phyloP scores from a whole-genome alignment of 2,329 filamentous ascomycete species.

The Thermochaetoides dissita region DNA sequence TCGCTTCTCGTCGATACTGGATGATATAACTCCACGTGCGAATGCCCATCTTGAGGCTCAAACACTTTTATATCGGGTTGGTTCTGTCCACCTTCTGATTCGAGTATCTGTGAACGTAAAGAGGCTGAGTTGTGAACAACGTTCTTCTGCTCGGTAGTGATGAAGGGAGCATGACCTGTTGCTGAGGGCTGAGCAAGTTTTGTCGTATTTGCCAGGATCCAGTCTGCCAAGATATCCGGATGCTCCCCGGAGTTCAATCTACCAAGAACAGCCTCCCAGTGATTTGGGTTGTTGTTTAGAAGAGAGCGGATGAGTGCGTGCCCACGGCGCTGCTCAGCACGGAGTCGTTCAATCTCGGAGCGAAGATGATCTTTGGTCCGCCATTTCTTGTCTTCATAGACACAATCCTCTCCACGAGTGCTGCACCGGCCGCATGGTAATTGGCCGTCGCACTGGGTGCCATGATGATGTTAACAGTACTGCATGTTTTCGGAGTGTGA shows the following conservation, averaged over 20 bases:
- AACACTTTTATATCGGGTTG: no score
- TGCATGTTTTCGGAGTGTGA: no score
- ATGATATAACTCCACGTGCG: no score
- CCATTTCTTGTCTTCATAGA: slow-evolving; percentile 17
- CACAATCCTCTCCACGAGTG: slow-evolving; percentile 15
- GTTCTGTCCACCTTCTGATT: no score
- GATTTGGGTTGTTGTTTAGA: slow-evolving; percentile 10
- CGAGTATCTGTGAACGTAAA: no score
- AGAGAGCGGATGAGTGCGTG: slow-evolving; percentile 15
- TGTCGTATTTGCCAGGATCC: slow-evolving; percentile 7
- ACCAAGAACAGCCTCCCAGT: slow-evolving; percentile 11
- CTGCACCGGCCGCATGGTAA: slow-evolving; percentile 15
- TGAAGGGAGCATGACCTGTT: no score
- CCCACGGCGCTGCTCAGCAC: slow-evolving; percentile 13
- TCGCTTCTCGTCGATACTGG: no score
- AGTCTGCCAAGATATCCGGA: slow-evolving; percentile 14
- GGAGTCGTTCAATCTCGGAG: slow-evolving; percentile 16
- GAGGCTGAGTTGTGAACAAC: no score
- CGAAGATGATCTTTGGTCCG: slow-evolving; percentile 17
- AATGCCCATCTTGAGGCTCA: no score
- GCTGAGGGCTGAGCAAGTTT: not conserved
- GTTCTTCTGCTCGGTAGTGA: no score
- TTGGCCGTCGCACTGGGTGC: slow-evolving; percentile 14
- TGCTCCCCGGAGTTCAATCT: slow-evolving; percentile 12
- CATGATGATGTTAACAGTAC: slow-evolving; percentile 2